Base-by-base conservation (phyloP, 106 monocot genomes). In the Dioscorea alata region DNA sequence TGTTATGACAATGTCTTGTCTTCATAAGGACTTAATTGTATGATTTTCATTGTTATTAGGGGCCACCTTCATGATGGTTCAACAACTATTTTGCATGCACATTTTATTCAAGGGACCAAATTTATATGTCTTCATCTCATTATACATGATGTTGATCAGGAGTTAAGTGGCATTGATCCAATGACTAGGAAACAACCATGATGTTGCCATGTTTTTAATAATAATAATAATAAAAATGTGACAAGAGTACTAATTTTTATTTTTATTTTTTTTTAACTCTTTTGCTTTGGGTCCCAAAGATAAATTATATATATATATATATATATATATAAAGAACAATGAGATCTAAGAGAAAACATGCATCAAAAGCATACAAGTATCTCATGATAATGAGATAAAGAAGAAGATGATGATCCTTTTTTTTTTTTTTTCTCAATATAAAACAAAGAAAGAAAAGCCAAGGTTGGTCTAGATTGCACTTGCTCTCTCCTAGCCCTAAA, bases 331-430 rank as follows among this genome's bases (percentile, higher is more conserved):
- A 42, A 42, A 42, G 42, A 42, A 10, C 42, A 42, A 42, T 6
- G 9, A 42, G 42, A 42, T 42, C 42, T 42, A 24, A 23, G 58
- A 20, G 54, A 72, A 62, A 63, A 42, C 0, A 69, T 71, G 60
- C 71, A 78, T 78, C 21, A 71, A 77, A 78, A 78, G 77, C 65
- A 71, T 67, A 62, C 67, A 78, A 60, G 67, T 52, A 60, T 48
- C 68, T 67, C 53, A 67, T 73, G 31, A 60, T 54, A 19, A 53
- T 57, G 77, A 42, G 49, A 49, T 65, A 77, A 71, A 77, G 66
- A 50, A 58, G 64, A 23, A 71, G 54, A 78, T 78, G 60, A 78
- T 72, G 72, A 72, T 50, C 61, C 73, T 78, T 67, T 78, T 71
- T 71, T 31, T 71, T 65, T 71, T 68, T n/a, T 48, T 28, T 3